Evolutionary conservation across 148 eudicot genomes (phyloP), one percentile per base, ranked within the genome.

Genomic region (Cornus controversa): DNA sequence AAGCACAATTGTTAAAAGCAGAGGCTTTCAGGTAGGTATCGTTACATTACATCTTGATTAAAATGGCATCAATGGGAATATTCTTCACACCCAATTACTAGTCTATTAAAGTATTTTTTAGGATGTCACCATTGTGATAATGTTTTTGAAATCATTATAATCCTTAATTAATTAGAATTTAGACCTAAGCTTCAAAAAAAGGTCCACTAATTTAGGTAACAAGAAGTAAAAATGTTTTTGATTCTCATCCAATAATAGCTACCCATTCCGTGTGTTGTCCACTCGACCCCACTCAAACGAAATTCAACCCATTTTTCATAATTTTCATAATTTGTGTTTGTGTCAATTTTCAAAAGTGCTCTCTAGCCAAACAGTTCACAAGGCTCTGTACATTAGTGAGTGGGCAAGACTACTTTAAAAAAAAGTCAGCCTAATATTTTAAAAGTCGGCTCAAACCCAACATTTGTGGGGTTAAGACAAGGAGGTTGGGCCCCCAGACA

Each of bases 21-120:
- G n/a, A n/a, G n/a, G n/a, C n/a, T n/a, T n/a, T n/a, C n/a, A n/a
- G n/a, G n/a, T n/a, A n/a, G n/a, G n/a, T n/a, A n/a, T n/a, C n/a
- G n/a, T n/a, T n/a, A n/a, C n/a, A n/a, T n/a, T n/a, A n/a, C n/a
- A n/a, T n/a, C n/a, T n/a, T n/a, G n/a, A n/a, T n/a, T 28, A 20
- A 16, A 54, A 57, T 72, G 76, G 42, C 50, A 58, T 72, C 66
- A 20, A 14, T 54, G 22, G 15, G 40, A 40, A 53, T 72, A 72
- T 53, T 72, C 75, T 53, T 53, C 23, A 6, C 75, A 26, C 10
- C 25, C 37, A 18, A 26, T 50, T 28, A 71, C 0, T 67, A 29
- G n/a, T n/a, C n/a, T n/a, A n/a, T n/a, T n/a, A n/a, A n/a, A n/a
- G n/a, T n/a, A n/a, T 6, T 5, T 40, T 40, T 40, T 40, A 40